Percentiles rank a stretch among this genome's conserved stretches.
Evolutionary conservation across 768 basidiomycete genomes (phyloP).

Genomic region (Lanmaoa pseudosensibilis): DNA sequence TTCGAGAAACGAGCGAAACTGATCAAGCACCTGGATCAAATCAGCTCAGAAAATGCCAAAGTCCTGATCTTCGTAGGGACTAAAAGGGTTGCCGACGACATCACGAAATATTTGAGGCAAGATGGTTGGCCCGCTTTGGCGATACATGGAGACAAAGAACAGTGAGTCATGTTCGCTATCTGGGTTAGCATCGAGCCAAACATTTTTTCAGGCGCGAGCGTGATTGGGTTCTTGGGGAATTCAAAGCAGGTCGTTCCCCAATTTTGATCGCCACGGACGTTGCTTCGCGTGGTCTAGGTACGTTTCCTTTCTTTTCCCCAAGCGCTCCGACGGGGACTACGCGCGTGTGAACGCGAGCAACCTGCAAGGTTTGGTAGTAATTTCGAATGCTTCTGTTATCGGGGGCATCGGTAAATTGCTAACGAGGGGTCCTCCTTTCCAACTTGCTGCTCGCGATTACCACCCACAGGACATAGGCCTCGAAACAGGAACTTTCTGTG

Average conservation of each 20-base stretch:
- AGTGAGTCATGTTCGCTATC: slow-evolving; percentile 52
- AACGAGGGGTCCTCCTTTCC: slow-evolving; percentile 13
- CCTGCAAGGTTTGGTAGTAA: slow-evolving; percentile 28
- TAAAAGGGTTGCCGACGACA: slow-evolving; percentile 96
- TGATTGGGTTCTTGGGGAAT: slow-evolving; percentile 98
- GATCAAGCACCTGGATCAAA: slow-evolving; percentile 95
- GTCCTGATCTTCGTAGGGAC: slow-evolving; percentile 98
- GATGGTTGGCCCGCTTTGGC: slow-evolving; percentile 99
- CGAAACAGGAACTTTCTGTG: slow-evolving; percentile 25
- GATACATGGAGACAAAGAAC: slow-evolving; percentile 99
- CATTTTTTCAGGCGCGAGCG: slow-evolving; percentile 73
- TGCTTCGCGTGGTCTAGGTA: slow-evolving; percentile 99
- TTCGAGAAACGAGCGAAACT: slow-evolving; percentile 96
- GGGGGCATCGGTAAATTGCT: slow-evolving; percentile 27
- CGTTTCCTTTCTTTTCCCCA: slow-evolving; percentile 50
- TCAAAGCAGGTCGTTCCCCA: slow-evolving; percentile 96
- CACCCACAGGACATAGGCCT: slow-evolving; percentile 28
- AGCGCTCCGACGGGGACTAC: slow-evolving; percentile 34
- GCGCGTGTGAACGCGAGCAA: slow-evolving; percentile 35
- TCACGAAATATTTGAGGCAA: slow-evolving; percentile 95
- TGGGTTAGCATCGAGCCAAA: not conserved
- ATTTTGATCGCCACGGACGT: slow-evolving; percentile 99
- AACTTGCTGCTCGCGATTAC: slow-evolving; percentile 25
- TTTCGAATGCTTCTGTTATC: slow-evolving; percentile 21
- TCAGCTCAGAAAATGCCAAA: slow-evolving; percentile 95